A percentile compares a stretch with the other conserved stretches of the same genome.
These are phyloP conservation scores for Fomitiporia mediterranea DNA, from an alignment of 1,284 basidiomycete genomes.

Conservation along the genomic window DNA sequence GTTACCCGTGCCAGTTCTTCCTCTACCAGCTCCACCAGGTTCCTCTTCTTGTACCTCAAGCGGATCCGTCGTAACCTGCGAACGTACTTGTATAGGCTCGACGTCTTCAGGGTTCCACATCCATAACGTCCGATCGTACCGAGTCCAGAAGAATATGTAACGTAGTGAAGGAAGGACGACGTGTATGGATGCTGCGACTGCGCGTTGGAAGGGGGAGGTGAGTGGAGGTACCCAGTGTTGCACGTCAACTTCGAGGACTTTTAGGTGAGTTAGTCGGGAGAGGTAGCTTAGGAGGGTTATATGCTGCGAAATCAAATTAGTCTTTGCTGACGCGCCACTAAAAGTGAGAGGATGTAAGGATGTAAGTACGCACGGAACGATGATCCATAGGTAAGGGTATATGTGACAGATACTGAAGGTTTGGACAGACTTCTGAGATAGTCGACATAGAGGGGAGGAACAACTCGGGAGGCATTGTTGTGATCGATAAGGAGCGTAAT, in stretches of 20 bases:
- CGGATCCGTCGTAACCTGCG: background rate
- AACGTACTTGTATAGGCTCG: constrained; percentile 4
- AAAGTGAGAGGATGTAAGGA: background rate
- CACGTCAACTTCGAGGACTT: constrained; percentile 15
- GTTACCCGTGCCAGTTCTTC: background rate
- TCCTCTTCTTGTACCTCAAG: background rate
- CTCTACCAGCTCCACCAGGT: background rate
- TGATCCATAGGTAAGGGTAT: constrained; percentile 14
- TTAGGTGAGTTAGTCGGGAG: constrained; percentile 8
- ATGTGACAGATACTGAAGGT: constrained; percentile 15
- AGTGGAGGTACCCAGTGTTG: constrained; percentile 17
- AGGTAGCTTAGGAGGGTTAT: constrained; percentile 7
- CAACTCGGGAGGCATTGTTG: constrained; percentile 6
- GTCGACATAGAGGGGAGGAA: background rate
- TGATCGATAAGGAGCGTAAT: constrained; percentile 11
- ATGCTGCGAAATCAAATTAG: constrained; percentile 1
- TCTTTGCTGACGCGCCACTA: background rate
- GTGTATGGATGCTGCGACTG: constrained; percentile 13
- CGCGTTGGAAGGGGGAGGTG: constrained; percentile 5
- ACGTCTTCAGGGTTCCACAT: constrained; percentile 12
- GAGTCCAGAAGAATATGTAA: constrained; percentile 11
- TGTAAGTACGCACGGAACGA: background rate
- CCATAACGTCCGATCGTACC: constrained; percentile 14
- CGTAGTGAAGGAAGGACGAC: constrained; percentile 11
- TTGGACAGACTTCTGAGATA: constrained; percentile 13